phyloP scores from a whole-genome alignment of 139 green algal species.

The Coelastrella sp. region DNA sequence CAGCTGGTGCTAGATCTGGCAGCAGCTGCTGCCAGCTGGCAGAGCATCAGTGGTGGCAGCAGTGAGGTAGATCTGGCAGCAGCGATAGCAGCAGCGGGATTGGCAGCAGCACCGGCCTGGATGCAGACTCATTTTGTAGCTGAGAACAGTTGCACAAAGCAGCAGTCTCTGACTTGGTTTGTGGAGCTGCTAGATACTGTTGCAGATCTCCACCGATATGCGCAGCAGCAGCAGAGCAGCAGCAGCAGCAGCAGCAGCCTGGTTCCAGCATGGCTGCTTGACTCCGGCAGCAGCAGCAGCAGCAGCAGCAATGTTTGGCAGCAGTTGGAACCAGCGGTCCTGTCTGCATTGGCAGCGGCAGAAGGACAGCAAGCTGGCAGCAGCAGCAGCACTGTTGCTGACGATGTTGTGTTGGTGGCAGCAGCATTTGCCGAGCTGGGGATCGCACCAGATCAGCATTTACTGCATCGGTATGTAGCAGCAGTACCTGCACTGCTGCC shows the following conservation, averaged over 20 bases:
- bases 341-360: not conserved
- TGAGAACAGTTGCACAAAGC: slow-evolving; percentile 3
- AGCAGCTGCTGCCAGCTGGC: not conserved
- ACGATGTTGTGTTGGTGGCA: not conserved
- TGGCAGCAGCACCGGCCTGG: not conserved
- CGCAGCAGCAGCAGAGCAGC: too few species aligned
- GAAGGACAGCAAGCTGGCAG: not conserved
- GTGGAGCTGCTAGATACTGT: too few species aligned
- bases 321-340: not conserved
- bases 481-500: too few species aligned
- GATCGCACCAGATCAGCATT: not conserved
- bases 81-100: not conserved
- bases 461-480: not conserved
- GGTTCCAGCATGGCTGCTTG: not conserved
- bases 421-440: not conserved
- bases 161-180: too few species aligned
- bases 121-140: not conserved
- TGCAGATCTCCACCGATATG: too few species aligned
- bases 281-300: not conserved
- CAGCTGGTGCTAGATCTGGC: not conserved
- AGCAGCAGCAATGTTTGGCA: slow-evolving; percentile 14
- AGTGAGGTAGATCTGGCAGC: not conserved
- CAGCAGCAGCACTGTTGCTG: not conserved
- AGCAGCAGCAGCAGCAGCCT: not conserved
- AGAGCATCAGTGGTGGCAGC: not conserved